Conservation (phyloP, 805 yeast genomes). For the Candida suzukii region DNA sequence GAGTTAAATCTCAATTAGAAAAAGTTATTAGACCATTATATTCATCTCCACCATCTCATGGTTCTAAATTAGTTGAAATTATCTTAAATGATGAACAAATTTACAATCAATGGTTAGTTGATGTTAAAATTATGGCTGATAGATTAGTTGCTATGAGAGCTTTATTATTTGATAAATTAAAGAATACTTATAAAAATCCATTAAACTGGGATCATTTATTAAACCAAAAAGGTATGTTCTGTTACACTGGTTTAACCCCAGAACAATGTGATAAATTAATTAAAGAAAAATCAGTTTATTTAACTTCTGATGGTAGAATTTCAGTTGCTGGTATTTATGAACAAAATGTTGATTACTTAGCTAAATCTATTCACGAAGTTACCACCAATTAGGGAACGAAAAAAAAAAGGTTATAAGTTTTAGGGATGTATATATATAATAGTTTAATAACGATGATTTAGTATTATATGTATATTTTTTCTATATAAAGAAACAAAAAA, state of each 20-base stretch:
- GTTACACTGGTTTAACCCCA: conserved; percentile 73
- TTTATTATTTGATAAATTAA: conserved; percentile 52
- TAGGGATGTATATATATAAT: too few species aligned
- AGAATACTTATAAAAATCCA: conserved; percentile 41
- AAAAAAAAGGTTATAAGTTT: not conserved
- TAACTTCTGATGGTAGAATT: conserved; percentile 87
- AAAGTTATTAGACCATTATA: conserved; percentile 77
- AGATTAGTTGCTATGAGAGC: conserved; percentile 71
- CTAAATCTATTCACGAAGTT: conserved; percentile 51
- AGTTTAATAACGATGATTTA: too few species aligned
- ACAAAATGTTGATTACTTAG: conserved; percentile 68
- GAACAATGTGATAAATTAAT: conserved; percentile 69
- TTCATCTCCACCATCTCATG: conserved; percentile 94
- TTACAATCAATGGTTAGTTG: conserved; percentile 69
- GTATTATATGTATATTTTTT: not conserved
- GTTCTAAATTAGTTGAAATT: conserved; percentile 80
- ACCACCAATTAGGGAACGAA: conserved; percentile 14
- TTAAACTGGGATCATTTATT: conserved; percentile 81
- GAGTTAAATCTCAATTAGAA: conserved; percentile 61
- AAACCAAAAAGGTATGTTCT: conserved; percentile 94
- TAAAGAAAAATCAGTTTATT: conserved; percentile 66
- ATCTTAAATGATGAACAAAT: conserved; percentile 58
- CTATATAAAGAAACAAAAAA: too few species aligned
- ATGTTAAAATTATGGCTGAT: conserved; percentile 71
- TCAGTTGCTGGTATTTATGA: conserved; percentile 86